Evolutionary conservation across 2,329 filamentous ascomycete species (phyloP), one percentile per base, ranked within the genome.

Genomic region (Metarhizium rileyi): DNA sequence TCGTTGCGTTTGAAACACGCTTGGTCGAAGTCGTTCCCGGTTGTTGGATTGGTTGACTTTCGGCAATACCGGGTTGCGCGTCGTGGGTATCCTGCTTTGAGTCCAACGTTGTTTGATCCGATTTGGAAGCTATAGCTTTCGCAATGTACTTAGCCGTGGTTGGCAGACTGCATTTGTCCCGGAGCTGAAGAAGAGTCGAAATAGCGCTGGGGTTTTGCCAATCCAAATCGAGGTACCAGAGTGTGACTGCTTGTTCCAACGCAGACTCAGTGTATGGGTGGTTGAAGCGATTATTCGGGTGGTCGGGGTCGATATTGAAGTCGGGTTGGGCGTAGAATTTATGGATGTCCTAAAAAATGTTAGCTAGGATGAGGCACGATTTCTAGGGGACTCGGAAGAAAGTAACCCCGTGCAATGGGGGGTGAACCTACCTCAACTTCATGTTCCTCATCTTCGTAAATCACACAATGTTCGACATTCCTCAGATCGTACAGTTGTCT

Each of bases 321-420:
- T 27, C n/a, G 30, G 18, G 10, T 22, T 52, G 28, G 4, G 23
- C 23, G 47, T 56, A 58, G 47, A 55, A 59, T n/a, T 35, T 26
- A 53, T 57, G 56, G 22, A 58, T 48, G 33, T 57, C 25, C 56
- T 57, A 20, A 40, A 56, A 59, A 58, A 53, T 52, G 53, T 60
- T 57, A 33, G 30, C 30, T n/a, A 12, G 27, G 27, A 7, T 12
- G 12, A 28, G 27, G 27, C 2, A 28, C 8, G 27, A 28, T 28
- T 28, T 35, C n/a, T 6, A 30, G 12, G 7, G 36, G 10, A 12
- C 8, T n/a, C n/a, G n/a, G n/a, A n/a, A n/a, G n/a, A n/a, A n/a
- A n/a, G n/a, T n/a, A n/a, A n/a, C n/a, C n/a, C n/a, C n/a, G n/a
- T n/a, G n/a, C n/a, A n/a, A n/a, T n/a, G n/a, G n/a, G n/a, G n/a